These are phyloP conservation scores for Wakefieldia striispora DNA, from an alignment of 768 basidiomycete genomes.

Conservation along the genomic window DNA sequence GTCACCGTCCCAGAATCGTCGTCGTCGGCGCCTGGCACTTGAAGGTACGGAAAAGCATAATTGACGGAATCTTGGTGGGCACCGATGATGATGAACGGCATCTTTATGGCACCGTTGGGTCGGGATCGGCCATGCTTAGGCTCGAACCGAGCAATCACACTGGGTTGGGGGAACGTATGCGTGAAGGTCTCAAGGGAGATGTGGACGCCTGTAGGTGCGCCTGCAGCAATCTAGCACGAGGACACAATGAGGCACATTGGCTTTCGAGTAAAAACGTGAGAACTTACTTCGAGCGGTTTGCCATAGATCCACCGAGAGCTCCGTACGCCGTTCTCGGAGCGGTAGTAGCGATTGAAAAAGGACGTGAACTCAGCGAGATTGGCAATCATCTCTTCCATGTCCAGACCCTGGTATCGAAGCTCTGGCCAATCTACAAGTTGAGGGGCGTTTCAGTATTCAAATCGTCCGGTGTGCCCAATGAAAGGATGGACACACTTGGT, in stretches of 20 bases:
- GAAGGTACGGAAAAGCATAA: conserved; percentile 36
- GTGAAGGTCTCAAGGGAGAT: conserved; percentile 23
- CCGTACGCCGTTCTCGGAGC: conserved; percentile 35
- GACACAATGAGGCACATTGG: background rate
- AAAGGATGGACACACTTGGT: conserved; percentile 4
- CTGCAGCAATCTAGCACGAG: conserved; percentile 7
- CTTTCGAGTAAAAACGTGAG: too few species aligned
- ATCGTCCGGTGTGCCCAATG: background rate
- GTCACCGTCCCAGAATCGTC: conserved; percentile 66
- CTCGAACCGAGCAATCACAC: conserved; percentile 25
- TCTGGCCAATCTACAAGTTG: conserved; percentile 17
- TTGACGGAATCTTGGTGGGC: conserved; percentile 47
- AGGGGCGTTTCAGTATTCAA: background rate
- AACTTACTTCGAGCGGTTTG: conserved; percentile 10
- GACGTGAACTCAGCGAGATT: conserved; percentile 37
- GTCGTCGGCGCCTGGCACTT: conserved; percentile 50
- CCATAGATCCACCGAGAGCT: conserved; percentile 40
- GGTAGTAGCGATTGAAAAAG: conserved; percentile 34
- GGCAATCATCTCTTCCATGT: conserved; percentile 32
- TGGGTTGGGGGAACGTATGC: conserved; percentile 18
- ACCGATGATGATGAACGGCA: conserved; percentile 38
- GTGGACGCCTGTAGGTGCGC: conserved; percentile 10
- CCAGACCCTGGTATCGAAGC: conserved; percentile 9
- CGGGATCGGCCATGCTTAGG: conserved; percentile 5
- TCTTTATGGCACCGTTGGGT: conserved; percentile 6